Base-by-base conservation (phyloP, 352 stramenopile genomes). In the Phytophthora europaea region DNA sequence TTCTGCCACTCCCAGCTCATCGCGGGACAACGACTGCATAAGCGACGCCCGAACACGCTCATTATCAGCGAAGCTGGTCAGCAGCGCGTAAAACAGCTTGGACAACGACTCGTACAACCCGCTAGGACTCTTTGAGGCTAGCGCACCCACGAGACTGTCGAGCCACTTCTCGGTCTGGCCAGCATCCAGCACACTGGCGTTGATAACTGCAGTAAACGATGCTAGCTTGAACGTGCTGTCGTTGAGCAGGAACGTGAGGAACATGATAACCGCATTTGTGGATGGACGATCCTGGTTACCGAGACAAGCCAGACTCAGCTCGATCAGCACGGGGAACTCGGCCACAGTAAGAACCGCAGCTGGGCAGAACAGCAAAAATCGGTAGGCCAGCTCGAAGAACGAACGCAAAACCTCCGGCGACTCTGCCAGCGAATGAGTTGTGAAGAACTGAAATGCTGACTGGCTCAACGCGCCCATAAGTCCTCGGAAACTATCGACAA, bases 321-420 rank as follows among this genome's bases (percentile, higher is more conserved):
- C 82, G 12, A 92, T 71, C 16, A 92, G 75, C 33, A 91, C 79
- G 0, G 80, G 73, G 57, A 94, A 90, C 48, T 91, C 87, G 13
- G 65, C 61, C 33, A 79, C 81, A 31, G 81, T 83, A 23, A 94
- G 65, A 45, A 94, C 74, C 6, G 87, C 87, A 4, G 79, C 80
- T 6, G 87, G 84, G n/a, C 87, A 94, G 48, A 90, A 94, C 4
- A 94, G 60, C 57, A 91, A 66, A 50, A 90, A 92, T 8, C 87
- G 84, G 55, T 94, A 94, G 12, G 77, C 81, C 18, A 94, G 74
- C 54, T 91, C 84, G 50, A 83, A 94, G 72, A 92, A 87, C 6
- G 84, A 85, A 12, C 82, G 84, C 20, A 94, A 52, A 26, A 94
- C 81, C 16, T 92, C 83, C 1, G 84, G 84, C 6, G 80, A 79